Evolutionary conservation across 2,329 filamentous ascomycete genomes (phyloP).

Genomic region (Tolypocladium paradoxum): DNA sequence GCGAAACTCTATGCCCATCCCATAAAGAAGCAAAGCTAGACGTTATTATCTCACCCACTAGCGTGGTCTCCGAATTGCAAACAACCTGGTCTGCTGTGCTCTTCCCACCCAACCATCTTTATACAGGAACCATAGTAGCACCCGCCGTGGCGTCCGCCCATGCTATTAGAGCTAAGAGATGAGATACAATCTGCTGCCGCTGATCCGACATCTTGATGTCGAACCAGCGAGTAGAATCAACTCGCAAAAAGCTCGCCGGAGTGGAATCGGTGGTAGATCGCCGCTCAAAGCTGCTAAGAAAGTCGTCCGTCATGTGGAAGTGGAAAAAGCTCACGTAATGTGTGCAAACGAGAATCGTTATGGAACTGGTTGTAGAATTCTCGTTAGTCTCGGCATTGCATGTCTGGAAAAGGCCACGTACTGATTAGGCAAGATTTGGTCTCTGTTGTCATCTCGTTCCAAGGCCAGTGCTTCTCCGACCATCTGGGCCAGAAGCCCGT

Average conservation of each 20-base stretch:
- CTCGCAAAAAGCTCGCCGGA: background rate
- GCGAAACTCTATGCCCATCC: no score
- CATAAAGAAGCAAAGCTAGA: no score
- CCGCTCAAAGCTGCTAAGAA: background rate
- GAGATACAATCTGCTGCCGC: background rate
- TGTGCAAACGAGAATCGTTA: background rate
- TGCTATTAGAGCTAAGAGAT: no score
- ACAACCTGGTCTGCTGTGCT: no score
- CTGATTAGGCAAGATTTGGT: background rate
- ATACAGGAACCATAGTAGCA: no score
- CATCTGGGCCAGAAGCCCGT: background rate
- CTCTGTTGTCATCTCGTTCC: background rate
- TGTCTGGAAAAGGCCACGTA: background rate
- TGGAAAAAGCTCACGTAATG: background rate
- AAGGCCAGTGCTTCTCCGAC: conserved; percentile 1
- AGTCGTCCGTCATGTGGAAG: background rate
- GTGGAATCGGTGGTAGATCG: background rate
- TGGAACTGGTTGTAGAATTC: background rate
- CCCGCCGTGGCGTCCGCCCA: no score
- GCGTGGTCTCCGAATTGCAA: no score
- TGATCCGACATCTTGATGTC: background rate
- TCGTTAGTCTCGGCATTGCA: background rate
- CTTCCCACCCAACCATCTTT: no score
- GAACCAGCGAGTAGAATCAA: background rate
- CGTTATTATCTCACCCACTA: no score